These are phyloP conservation scores for Aegle marmelos DNA, from an alignment of 345 rosid species.

Conservation along the genomic window DNA sequence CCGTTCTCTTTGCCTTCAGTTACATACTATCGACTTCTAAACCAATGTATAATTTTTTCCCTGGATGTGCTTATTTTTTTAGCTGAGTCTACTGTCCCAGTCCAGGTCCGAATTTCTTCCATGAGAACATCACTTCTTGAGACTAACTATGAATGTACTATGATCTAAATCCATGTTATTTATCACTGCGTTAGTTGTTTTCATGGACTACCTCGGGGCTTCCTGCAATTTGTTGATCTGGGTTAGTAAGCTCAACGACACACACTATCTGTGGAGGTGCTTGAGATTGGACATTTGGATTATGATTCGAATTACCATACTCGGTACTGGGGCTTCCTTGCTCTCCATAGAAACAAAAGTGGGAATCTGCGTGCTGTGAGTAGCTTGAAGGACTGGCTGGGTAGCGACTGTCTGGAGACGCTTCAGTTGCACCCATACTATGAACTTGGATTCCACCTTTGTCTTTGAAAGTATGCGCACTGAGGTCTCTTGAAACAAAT, in stretches of 20 bases:
- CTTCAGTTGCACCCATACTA: neutral
- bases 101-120: neutral
- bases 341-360: conserved; percentile 10
- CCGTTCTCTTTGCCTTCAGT: neutral
- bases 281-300: neutral
- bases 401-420: conserved; percentile 16
- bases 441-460: conserved; percentile 11
- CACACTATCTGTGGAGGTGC: neutral
- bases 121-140: too few species aligned
- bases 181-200: neutral
- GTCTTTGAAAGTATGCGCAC: conserved; percentile 27
- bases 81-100: neutral
- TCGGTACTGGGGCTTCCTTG: conserved; percentile 12
- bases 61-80: neutral
- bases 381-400: conserved; percentile 19
- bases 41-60: neutral
- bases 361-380: conserved; percentile 4
- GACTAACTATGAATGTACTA: neutral
- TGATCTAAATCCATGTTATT: neutral
- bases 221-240: neutral
- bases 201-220: neutral
- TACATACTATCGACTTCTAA: neutral
- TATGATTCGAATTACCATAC: neutral
- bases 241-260: neutral
- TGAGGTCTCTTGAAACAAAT: conserved; percentile 33